Conservation (phyloP, 2,329 filamentous ascomycete species). For the Rhinocladiella mackenziei region DNA sequence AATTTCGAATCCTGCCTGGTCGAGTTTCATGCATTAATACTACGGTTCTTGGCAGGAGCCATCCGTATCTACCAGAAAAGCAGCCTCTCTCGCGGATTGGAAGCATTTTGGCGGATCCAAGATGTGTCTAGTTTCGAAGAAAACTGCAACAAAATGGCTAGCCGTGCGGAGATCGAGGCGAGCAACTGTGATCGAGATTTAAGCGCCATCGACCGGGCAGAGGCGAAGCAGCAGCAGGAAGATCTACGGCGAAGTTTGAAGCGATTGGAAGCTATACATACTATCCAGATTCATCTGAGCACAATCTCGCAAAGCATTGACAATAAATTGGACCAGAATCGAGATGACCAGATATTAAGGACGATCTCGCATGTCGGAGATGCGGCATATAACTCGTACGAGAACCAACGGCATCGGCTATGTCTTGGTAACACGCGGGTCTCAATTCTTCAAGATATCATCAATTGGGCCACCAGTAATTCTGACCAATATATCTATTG, state of each 20-base stretch:
- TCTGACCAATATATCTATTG: slow-evolving; percentile 33
- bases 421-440: slow-evolving; percentile 9
- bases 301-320: not conserved
- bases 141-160: slow-evolving; percentile 9
- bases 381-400: slow-evolving; percentile 9
- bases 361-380: slow-evolving; percentile 18
- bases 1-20: slow-evolving; percentile 8
- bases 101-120: slow-evolving; percentile 10
- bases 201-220: not conserved
- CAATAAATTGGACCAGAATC: not conserved
- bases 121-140: slow-evolving; percentile 10
- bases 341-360: not conserved
- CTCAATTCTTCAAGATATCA: slow-evolving; percentile 4
- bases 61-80: slow-evolving; percentile 15
- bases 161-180: slow-evolving; percentile 9
- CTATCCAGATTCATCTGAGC: slow-evolving; percentile 2
- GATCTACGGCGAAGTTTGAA: slow-evolving; percentile 2
- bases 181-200: slow-evolving; percentile 16
- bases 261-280: slow-evolving; percentile 4
- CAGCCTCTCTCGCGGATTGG: slow-evolving; percentile 6
- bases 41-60: slow-evolving; percentile 15
- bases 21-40: slow-evolving; percentile 19
- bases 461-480: not conserved
- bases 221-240: slow-evolving; percentile 1
- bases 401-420: slow-evolving; percentile 5